phyloP scores from a whole-genome alignment of 108 stramenopile species.

The Cyclotella sp. region DNA sequence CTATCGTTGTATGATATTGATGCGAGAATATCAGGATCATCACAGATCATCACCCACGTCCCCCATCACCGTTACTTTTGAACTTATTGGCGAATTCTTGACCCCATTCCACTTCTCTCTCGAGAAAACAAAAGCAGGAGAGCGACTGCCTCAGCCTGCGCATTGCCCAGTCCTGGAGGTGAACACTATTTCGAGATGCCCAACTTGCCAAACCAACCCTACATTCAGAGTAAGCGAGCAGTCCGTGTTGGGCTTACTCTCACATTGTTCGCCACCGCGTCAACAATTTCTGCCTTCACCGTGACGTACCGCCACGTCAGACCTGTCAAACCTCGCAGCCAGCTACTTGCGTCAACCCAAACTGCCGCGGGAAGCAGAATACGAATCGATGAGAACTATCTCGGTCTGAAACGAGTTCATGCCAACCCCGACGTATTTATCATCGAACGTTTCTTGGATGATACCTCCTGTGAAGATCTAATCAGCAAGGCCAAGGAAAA shows the following conservation, averaged over 20 bases:
- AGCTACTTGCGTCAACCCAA: not conserved
- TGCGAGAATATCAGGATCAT: too few relatives aligned
- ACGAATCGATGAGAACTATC: constrained; percentile 60
- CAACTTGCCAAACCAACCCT: too few relatives aligned
- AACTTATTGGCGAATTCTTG: too few relatives aligned
- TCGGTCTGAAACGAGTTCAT: constrained; percentile 63
- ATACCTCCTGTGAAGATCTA: constrained; percentile 58
- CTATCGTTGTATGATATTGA: too few relatives aligned
- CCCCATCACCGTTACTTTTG: too few relatives aligned
- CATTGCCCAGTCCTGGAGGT: too few relatives aligned
- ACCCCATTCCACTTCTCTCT: too few relatives aligned
- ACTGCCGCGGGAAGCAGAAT: constrained; percentile 50
- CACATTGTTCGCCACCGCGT: not conserved
- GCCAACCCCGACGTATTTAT: constrained; percentile 78
- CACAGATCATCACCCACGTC: too few relatives aligned
- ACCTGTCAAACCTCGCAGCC: not conserved
- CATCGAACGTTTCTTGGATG: constrained; percentile 64
- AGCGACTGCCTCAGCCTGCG: too few relatives aligned
- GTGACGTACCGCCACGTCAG: not conserved
- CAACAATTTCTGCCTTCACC: not conserved
- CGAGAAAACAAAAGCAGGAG: too few relatives aligned
- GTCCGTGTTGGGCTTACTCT: not conserved
- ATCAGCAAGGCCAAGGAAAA: constrained; percentile 57
- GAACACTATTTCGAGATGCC: too few relatives aligned
- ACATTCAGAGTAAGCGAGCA: too few relatives aligned